Evolutionary conservation across 2,329 filamentous ascomycete genomes (phyloP).

Genomic region (Hymenoscyphus occultus): DNA sequence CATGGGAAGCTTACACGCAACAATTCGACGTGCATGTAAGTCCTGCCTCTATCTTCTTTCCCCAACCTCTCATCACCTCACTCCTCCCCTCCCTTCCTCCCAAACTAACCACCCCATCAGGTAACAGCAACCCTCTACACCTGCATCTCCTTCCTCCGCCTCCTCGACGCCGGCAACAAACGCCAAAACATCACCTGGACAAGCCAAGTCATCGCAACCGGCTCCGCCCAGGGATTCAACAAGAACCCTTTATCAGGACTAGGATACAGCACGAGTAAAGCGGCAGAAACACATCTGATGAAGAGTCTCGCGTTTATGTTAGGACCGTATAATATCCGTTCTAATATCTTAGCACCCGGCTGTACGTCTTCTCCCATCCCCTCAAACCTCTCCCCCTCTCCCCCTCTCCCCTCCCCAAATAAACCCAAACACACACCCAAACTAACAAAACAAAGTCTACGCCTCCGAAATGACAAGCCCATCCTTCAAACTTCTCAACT

Average conservation of each 20-base stretch:
- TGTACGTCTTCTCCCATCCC: constrained; percentile 9
- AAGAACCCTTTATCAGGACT: constrained; percentile 70
- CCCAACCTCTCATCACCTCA: no score
- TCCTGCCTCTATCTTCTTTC: no score
- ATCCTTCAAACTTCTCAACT: constrained; percentile 3
- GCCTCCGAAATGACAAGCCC: constrained; percentile 16
- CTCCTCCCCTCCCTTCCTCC: not conserved
- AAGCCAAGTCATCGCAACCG: constrained; percentile 64
- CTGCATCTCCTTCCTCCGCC: constrained; percentile 63
- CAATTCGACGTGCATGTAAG: constrained; percentile 61
- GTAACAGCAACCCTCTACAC: constrained; percentile 60
- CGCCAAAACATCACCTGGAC: constrained; percentile 50
- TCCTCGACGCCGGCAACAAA: constrained; percentile 63
- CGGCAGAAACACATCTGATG: constrained; percentile 66
- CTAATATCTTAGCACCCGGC: constrained; percentile 19
- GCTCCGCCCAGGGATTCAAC: constrained; percentile 71
- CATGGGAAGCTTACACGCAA: constrained; percentile 61
- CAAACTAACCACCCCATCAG: not conserved
- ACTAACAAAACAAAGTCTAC: constrained; percentile 15
- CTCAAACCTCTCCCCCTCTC: no score
- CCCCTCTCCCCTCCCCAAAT: not conserved
- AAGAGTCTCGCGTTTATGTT: constrained; percentile 67
- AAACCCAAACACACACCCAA: not conserved
- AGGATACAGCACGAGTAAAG: constrained; percentile 76
- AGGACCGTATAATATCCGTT: constrained; percentile 58